These are phyloP conservation scores for Hemileia vastatrix DNA, from an alignment of 1,284 basidiomycete species.

Conservation along the genomic window DNA sequence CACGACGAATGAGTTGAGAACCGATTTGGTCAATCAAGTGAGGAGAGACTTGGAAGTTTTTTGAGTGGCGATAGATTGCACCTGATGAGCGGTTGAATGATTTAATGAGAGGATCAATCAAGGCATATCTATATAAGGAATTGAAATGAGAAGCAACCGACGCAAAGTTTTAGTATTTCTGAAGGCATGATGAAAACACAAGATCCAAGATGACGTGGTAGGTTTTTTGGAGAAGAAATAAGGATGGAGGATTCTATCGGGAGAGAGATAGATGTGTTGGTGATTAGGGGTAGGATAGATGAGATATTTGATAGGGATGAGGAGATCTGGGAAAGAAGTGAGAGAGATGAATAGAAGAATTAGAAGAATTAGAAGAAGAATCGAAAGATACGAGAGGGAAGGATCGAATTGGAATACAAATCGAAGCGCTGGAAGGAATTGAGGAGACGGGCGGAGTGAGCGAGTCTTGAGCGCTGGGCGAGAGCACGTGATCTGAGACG, in stretches of 20 bases:
- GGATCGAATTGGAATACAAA: conserved; percentile 4
- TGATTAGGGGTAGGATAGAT: neutral
- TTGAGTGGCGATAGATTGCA: conserved; percentile 10
- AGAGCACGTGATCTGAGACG: conserved; percentile 4
- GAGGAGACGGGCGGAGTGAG: conserved; percentile 10
- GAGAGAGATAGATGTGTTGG: conserved; percentile 11
- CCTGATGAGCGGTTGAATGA: neutral
- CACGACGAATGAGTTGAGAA: conserved; percentile 8
- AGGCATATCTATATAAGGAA: neutral
- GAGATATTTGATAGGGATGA: conserved; percentile 6
- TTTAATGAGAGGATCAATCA: neutral
- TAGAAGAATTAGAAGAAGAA: neutral
- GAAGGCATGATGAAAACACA: conserved; percentile 14
- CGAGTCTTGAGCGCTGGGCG: conserved; percentile 3
- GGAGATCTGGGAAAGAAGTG: conserved; percentile 1
- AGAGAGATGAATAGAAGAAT: neutral
- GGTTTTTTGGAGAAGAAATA: conserved; percentile 13
- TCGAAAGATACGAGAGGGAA: conserved; percentile 8
- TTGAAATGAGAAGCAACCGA: neutral
- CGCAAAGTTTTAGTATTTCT: conserved; percentile 18
- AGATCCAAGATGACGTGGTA: conserved; percentile 12
- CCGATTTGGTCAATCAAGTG: conserved; percentile 11
- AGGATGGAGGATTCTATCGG: conserved; percentile 16
- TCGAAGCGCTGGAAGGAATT: conserved; percentile 20
- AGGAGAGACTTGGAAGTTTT: conserved; percentile 9